Evolutionary conservation across 2,329 filamentous ascomycete genomes (phyloP).

Genomic region (Triangularia verruculosa): DNA sequence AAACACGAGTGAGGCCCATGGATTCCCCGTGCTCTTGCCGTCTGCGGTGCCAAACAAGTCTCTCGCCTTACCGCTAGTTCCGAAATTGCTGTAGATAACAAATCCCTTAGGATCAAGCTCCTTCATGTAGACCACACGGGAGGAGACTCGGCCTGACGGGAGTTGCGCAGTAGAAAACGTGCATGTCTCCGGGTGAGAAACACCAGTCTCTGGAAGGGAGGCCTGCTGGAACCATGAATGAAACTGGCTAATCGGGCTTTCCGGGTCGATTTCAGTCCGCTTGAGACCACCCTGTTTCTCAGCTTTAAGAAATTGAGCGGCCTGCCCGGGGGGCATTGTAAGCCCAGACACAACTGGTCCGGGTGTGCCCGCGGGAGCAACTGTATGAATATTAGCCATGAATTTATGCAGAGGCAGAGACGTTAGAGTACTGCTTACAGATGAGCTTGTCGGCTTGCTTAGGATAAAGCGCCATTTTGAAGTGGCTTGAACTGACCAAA

Average conservation of each 20-base stretch:
- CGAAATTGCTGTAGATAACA: conserved; percentile 92
- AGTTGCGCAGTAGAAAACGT: conserved; percentile 81
- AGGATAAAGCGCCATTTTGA: conserved; percentile 44
- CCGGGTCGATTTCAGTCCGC: conserved; percentile 55
- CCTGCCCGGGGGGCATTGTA: conserved; percentile 57
- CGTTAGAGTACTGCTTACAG: conserved; percentile 40
- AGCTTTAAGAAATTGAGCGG: conserved; percentile 68
- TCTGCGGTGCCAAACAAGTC: conserved; percentile 53
- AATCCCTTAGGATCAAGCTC: conserved; percentile 82
- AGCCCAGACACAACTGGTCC: conserved; percentile 59
- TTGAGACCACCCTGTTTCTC: conserved; percentile 53
- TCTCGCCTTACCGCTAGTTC: conserved; percentile 64
- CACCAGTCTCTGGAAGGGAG: conserved; percentile 42
- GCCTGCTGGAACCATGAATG: conserved; percentile 83
- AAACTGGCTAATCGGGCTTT: conserved; percentile 77
- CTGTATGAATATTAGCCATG: conserved; percentile 15
- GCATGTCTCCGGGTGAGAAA: conserved; percentile 82
- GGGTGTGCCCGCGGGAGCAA: conserved; percentile 30
- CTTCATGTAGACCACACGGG: conserved; percentile 90
- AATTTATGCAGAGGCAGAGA: neutral
- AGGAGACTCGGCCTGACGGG: conserved; percentile 78
- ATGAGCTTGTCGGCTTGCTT: conserved; percentile 46
- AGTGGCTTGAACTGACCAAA: neutral
- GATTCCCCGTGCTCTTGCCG: conserved; percentile 50
- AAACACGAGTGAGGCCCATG: conserved; percentile 79